A percentile compares a stretch with the other conserved stretches of the same genome.
Evolutionary conservation across 179 eudicot species (phyloP).

Genomic region (Sideroxylon spinosum): DNA sequence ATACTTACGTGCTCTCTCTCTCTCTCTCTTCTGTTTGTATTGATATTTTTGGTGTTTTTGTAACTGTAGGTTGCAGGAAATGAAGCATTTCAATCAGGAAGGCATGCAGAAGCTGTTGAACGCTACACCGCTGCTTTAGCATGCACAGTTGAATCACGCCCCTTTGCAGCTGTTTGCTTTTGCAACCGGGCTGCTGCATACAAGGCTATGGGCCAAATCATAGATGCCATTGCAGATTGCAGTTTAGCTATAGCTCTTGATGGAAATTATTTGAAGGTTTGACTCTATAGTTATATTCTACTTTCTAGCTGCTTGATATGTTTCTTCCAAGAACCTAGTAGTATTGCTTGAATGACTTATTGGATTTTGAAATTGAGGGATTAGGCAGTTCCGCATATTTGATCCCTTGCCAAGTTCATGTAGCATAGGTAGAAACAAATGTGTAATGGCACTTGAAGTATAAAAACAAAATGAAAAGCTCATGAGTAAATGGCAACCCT

Average conservation of each 20-base stretch:
- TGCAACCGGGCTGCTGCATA: constrained; percentile 97
- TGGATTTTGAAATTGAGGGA: not conserved
- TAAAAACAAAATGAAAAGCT: too few relatives aligned
- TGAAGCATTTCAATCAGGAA: constrained; percentile 81
- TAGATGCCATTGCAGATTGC: constrained; percentile 97
- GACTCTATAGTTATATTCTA: constrained; percentile 9
- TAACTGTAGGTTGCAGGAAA: constrained; percentile 75
- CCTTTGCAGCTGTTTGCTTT: constrained; percentile 89
- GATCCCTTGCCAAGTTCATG: too few relatives aligned
- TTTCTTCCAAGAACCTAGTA: not conserved
- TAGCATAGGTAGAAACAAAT: too few relatives aligned
- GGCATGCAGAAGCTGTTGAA: constrained; percentile 79
- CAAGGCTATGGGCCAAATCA: constrained; percentile 66
- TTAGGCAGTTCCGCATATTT: too few relatives aligned
- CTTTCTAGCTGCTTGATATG: constrained; percentile 1
- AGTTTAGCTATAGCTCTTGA: constrained; percentile 87
- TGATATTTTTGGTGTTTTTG: constrained; percentile 8
- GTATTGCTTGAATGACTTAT: not conserved
- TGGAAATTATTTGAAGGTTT: constrained; percentile 78
- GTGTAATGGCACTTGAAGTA: too few relatives aligned
- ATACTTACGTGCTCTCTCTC: not conserved
- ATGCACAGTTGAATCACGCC: constrained; percentile 77
- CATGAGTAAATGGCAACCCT: too few relatives aligned
- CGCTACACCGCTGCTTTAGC: constrained; percentile 79
- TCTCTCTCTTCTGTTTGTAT: not conserved